phyloP scores from a whole-genome alignment of 768 basidiomycete species.

The Boletus edulis region DNA sequence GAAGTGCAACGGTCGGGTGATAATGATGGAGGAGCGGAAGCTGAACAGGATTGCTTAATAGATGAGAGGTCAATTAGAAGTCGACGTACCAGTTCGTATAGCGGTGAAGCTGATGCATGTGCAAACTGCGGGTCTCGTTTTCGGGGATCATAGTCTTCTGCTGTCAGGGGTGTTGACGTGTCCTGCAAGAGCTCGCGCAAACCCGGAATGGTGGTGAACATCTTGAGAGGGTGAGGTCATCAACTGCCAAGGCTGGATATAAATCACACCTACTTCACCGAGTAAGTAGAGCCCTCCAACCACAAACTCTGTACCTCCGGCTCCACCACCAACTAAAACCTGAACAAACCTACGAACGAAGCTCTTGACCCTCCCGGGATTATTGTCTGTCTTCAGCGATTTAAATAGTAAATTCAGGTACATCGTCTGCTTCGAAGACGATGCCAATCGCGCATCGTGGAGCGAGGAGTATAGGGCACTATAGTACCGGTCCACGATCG shows the following conservation, averaged over 20 bases:
- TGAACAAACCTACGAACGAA: conserved; percentile 84
- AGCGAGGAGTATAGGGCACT: conserved; percentile 89
- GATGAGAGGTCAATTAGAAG: neutral
- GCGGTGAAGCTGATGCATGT: conserved; percentile 69
- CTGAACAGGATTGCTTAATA: conserved; percentile 35
- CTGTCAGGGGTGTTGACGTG: conserved; percentile 26
- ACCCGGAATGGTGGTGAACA: conserved; percentile 48
- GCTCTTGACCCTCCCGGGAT: conserved; percentile 65
- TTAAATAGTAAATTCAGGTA: conserved; percentile 95
- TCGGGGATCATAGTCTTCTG: conserved; percentile 68
- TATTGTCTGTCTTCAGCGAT: conserved; percentile 69
- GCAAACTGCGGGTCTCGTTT: conserved; percentile 91
- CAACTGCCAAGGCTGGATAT: neutral
- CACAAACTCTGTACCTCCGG: conserved; percentile 81
- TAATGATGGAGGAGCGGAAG: conserved; percentile 80
- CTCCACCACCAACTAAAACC: conserved; percentile 64
- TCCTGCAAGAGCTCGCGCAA: conserved; percentile 45
- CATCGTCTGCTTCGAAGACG: conserved; percentile 93
- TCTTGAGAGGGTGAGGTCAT: conserved; percentile 29
- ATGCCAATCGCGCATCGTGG: conserved; percentile 74
- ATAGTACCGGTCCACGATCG: conserved; percentile 66
- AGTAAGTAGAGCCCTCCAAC: conserved; percentile 86
- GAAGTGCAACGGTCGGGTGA: conserved; percentile 87
- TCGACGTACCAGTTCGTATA: conserved; percentile 85
- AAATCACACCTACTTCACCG: conserved; percentile 65